Conservation (phyloP, 2,329 filamentous ascomycete genomes). For the Penicillium corylophilum region DNA sequence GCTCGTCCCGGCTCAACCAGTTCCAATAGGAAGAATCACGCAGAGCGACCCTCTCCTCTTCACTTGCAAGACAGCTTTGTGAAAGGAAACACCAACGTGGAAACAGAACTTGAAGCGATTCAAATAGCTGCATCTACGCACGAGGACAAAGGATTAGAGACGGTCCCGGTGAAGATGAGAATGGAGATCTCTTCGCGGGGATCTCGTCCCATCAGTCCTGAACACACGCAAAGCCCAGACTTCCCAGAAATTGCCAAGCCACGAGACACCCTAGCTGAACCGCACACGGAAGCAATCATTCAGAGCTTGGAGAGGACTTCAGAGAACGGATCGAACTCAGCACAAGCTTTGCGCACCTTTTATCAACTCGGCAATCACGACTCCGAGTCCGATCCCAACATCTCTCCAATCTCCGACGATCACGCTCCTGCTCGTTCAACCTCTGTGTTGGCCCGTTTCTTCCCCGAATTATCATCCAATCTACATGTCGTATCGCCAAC, state of each 20-base stretch:
- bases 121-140: background rate
- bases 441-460: conserved; percentile 27
- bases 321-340: conserved; percentile 10
- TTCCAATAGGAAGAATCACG: background rate
- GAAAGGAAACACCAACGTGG: background rate
- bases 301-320: background rate
- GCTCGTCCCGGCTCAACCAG: background rate
- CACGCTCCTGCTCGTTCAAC: conserved; percentile 16
- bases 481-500: conserved; percentile 28
- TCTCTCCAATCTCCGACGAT: conserved; percentile 28
- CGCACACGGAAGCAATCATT: background rate
- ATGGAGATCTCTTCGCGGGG: background rate
- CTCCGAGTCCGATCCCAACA: conserved; percentile 19
- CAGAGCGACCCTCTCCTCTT: background rate
- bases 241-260: too few species aligned
- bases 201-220: background rate
- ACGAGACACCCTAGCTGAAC: background rate
- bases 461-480: conserved; percentile 31
- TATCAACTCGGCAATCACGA: conserved; percentile 14
- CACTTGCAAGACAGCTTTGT: background rate
- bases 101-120: background rate
- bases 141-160: background rate
- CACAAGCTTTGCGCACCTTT: conserved; percentile 11
- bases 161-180: background rate
- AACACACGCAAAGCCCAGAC: background rate